These are phyloP conservation scores for Fragaria ananassa DNA, from an alignment of 306 rosid genomes.

Conservation along the genomic window DNA sequence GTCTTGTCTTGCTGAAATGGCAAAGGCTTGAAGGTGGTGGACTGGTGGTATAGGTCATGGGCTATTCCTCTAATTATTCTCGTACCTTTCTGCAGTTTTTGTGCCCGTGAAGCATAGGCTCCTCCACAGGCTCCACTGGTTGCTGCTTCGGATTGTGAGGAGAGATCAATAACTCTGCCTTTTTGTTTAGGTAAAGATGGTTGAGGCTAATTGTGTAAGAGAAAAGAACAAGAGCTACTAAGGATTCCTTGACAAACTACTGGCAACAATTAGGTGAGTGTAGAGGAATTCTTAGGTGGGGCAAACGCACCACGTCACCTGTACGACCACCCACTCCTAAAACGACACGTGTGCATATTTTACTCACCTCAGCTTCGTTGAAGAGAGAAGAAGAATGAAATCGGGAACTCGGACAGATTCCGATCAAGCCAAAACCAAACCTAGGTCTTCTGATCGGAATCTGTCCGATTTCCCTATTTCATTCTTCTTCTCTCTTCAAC, in stretches of 20 bases:
- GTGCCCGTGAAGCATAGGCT: conserved; percentile 18
- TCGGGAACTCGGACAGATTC: too few species aligned
- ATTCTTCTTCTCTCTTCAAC: too few species aligned
- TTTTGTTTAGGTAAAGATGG: not conserved
- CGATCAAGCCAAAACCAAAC: too few species aligned
- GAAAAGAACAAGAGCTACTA: not conserved
- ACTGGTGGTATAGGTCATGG: conserved; percentile 8
- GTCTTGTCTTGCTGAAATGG: conserved; percentile 1
- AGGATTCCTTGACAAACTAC: not conserved
- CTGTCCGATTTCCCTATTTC: too few species aligned
- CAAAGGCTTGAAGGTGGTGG: not conserved
- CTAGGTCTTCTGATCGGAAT: too few species aligned
- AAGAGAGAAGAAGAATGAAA: too few species aligned
- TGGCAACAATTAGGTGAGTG: not conserved
- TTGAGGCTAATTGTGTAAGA: not conserved
- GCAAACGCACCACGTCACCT: too few species aligned
- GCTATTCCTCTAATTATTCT: not conserved
- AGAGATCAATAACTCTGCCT: not conserved
- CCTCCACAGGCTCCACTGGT: conserved; percentile 9
- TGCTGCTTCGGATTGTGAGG: not conserved
- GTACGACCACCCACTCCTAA: too few species aligned
- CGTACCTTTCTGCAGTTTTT: not conserved
- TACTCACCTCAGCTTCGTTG: too few species aligned
- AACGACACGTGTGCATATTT: too few species aligned
- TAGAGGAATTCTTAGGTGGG: too few species aligned